Conservation (phyloP, 2,329 filamentous ascomycete species). For the Trichophyton rubrum region DNA sequence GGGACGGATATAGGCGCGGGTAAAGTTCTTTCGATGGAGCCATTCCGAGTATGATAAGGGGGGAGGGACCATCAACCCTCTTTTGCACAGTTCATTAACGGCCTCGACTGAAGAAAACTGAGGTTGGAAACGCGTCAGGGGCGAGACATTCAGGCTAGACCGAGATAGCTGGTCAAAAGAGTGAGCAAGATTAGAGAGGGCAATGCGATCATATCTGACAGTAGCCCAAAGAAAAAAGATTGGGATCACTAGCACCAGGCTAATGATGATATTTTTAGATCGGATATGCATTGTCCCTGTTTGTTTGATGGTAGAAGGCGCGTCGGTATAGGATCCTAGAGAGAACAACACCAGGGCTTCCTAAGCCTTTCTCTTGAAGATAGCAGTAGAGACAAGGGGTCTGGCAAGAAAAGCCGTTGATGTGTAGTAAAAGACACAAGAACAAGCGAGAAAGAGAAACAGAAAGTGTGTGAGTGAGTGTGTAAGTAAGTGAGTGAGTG, state of each 20-base stretch:
- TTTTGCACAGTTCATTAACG: slow-evolving; percentile 21
- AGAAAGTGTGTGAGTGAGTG: too few relatives aligned
- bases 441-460: too few relatives aligned
- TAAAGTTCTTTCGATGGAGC: slow-evolving; percentile 34
- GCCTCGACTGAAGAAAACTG: slow-evolving; percentile 12
- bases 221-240: slow-evolving; percentile 31
- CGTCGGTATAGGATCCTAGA: background rate
- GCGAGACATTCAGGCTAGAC: background rate
- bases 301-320: background rate
- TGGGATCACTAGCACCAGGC: slow-evolving; percentile 28
- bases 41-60: slow-evolving; percentile 30
- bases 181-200: slow-evolving; percentile 27
- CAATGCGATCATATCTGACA: slow-evolving; percentile 28
- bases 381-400: background rate
- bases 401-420: background rate
- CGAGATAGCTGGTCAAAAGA: slow-evolving; percentile 22
- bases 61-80: slow-evolving; percentile 21
- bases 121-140: background rate
- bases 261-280: slow-evolving; percentile 24
- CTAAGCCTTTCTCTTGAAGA: background rate
- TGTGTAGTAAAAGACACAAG: background rate
- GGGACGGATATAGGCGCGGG: slow-evolving; percentile 31
- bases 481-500: background rate
- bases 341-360: background rate
- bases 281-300: slow-evolving; percentile 17